phyloP scores from a whole-genome alignment of 2,329 filamentous ascomycete genomes.

The Plenodomus biglobosus region DNA sequence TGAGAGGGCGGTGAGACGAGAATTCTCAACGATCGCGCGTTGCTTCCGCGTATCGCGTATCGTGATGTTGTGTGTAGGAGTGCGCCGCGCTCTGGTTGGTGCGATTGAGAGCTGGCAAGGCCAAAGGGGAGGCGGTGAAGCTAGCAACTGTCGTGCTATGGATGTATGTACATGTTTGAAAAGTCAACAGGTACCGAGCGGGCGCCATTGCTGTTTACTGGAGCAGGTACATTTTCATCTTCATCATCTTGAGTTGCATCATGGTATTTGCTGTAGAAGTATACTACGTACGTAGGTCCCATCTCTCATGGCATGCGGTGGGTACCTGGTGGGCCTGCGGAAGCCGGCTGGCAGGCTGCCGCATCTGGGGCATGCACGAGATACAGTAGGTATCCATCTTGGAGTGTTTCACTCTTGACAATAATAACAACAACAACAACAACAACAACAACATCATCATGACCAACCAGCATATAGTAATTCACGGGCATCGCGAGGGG shows the following conservation, averaged over 20 bases:
- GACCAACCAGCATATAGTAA: too few species aligned
- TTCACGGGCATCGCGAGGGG: too few species aligned
- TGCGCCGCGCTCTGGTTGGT: constrained; percentile 32
- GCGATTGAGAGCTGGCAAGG: constrained; percentile 22
- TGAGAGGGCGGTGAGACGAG: constrained; percentile 39
- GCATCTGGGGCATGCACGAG: constrained; percentile 10
- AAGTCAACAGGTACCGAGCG: too few species aligned
- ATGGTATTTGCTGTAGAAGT: too few species aligned
- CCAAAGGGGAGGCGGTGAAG: constrained; percentile 34
- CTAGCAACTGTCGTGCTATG: neutral
- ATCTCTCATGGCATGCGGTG: too few species aligned
- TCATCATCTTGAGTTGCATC: too few species aligned
- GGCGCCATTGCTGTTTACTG: too few species aligned
- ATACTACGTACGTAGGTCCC: too few species aligned
- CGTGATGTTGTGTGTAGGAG: constrained; percentile 26
- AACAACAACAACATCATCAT: too few species aligned
- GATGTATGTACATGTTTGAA: neutral
- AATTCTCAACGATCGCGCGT: constrained; percentile 23
- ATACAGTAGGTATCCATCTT: neutral
- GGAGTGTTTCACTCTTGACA: neutral
- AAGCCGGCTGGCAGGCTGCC: constrained; percentile 17
- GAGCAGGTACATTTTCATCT: neutral
- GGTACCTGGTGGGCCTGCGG: constrained; percentile 22
- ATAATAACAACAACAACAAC: neutral
- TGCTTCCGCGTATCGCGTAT: constrained; percentile 7